phyloP scores from a whole-genome alignment of 768 basidiomycete genomes.

The Boletus rubropictus region DNA sequence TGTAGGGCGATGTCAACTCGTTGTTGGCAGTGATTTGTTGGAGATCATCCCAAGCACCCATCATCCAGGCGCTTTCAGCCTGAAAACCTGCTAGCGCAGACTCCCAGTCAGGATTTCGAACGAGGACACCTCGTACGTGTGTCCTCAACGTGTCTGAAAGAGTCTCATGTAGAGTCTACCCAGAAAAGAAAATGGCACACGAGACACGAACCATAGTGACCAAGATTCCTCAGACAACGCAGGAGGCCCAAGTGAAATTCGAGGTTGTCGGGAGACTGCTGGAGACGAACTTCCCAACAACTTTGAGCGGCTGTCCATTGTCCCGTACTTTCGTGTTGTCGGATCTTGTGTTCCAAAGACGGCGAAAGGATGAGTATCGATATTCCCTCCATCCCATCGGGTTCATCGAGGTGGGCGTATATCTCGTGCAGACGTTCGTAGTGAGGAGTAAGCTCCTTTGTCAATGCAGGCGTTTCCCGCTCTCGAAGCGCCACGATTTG shows the following conservation, averaged over 20 bases:
- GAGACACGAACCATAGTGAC: constrained; percentile 82
- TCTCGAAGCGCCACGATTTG: constrained; percentile 55
- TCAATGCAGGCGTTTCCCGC: constrained; percentile 34
- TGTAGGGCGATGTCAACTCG: constrained; percentile 50
- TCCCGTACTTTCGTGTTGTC: constrained; percentile 95
- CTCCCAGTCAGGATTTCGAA: constrained; percentile 81
- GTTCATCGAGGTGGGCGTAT: constrained; percentile 93
- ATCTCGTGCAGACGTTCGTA: constrained; percentile 94
- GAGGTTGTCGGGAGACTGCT: constrained; percentile 84
- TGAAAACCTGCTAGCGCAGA: constrained; percentile 72
- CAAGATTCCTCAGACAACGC: constrained; percentile 87
- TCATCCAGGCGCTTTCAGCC: constrained; percentile 93
- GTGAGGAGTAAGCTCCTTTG: constrained; percentile 42
- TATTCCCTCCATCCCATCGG: constrained; percentile 98
- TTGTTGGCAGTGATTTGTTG: constrained; percentile 49
- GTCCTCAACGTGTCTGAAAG: constrained; percentile 85
- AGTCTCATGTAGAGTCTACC: not conserved
- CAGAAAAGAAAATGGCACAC: not conserved
- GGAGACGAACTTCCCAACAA: constrained; percentile 95
- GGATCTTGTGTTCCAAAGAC: constrained; percentile 90
- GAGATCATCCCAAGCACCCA: constrained; percentile 88
- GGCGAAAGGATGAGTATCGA: constrained; percentile 85
- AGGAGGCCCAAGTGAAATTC: constrained; percentile 85
- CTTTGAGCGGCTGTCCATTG: constrained; percentile 98
- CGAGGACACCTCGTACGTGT: constrained; percentile 87